Conservation (phyloP, 805 yeast genomes). For the Saccharomycopsis sp. region DNA sequence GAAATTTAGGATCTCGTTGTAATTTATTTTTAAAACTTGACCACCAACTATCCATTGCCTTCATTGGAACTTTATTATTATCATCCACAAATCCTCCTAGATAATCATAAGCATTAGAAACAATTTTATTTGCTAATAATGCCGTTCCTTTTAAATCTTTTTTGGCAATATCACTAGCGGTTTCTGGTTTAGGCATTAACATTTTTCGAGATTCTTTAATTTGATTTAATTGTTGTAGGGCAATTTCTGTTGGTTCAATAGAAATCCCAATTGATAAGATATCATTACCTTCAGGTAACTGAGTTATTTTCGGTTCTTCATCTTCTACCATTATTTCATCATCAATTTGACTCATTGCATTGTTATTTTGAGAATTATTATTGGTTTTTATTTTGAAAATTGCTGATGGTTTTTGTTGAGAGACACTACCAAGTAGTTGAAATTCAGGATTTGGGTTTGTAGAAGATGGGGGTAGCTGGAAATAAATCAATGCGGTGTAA, state of each 20-base stretch:
- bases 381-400: conserved; percentile 65
- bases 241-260: conserved; percentile 66
- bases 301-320: conserved; percentile 20
- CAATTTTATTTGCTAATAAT: conserved; percentile 72
- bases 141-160: conserved; percentile 22
- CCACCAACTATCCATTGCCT: conserved; percentile 94
- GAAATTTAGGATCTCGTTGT: conserved; percentile 71
- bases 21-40: conserved; percentile 69
- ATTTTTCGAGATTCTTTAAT: conserved; percentile 23
- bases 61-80: conserved; percentile 75
- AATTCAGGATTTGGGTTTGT: conserved; percentile 43
- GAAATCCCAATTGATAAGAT: conserved; percentile 76
- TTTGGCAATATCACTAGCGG: conserved; percentile 1
- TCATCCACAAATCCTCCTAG: conserved; percentile 78
- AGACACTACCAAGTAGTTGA: conserved; percentile 54
- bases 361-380: conserved; percentile 1
- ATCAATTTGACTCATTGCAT: conserved; percentile 26
- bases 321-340: conserved; percentile 28
- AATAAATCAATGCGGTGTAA: conserved; percentile 77
- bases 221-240: conserved; percentile 43
- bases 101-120: conserved; percentile 85
- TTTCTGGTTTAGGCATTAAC: conserved; percentile 4
- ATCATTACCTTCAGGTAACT: conserved; percentile 23
- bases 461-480: conserved; percentile 63
- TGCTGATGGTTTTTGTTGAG: conserved; percentile 72